phyloP scores from a whole-genome alignment of 345 rosid species.

The Gossypium ekmanianum region DNA sequence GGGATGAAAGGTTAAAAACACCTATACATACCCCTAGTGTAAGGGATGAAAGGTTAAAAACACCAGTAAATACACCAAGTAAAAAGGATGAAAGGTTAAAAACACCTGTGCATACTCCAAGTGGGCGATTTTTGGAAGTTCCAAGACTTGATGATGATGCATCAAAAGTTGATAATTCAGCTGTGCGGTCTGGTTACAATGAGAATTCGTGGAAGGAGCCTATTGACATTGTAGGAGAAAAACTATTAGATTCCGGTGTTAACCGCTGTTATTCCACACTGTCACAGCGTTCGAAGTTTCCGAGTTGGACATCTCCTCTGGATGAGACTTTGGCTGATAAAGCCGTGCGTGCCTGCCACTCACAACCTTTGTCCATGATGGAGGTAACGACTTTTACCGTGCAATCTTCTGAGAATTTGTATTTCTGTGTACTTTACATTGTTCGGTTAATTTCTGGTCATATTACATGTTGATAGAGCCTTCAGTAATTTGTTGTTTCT shows the following conservation, averaged over 20 bases:
- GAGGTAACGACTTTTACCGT: conserved; percentile 46
- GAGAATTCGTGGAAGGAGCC: conserved; percentile 36
- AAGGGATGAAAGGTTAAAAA: conserved; percentile 43
- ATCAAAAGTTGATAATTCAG: conserved; percentile 39
- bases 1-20: conserved; percentile 45
- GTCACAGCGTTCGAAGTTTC: conserved; percentile 59
- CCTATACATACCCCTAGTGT: conserved; percentile 35
- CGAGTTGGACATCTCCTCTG: conserved; percentile 45
- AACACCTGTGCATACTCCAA: not conserved
- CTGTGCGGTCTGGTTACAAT: conserved; percentile 33
- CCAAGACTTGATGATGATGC: conserved; percentile 32
- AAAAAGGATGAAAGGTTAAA: not conserved
- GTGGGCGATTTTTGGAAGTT: conserved; percentile 38
- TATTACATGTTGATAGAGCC: conserved; percentile 5
- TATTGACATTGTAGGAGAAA: conserved; percentile 34
- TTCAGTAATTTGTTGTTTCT: not conserved
- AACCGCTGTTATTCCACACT: conserved; percentile 76
- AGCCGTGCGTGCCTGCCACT: conserved; percentile 70
- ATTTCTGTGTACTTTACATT: not conserved
- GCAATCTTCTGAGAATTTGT: conserved; percentile 2
- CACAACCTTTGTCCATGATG: conserved; percentile 72
- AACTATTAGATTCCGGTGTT: conserved; percentile 48
- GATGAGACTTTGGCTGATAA: conserved; percentile 49
- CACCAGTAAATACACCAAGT: conserved; percentile 38
- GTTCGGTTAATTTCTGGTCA: not conserved